Base-by-base conservation (phyloP, 2,329 filamentous ascomycete species). In the Metarhizium brunneum region DNA sequence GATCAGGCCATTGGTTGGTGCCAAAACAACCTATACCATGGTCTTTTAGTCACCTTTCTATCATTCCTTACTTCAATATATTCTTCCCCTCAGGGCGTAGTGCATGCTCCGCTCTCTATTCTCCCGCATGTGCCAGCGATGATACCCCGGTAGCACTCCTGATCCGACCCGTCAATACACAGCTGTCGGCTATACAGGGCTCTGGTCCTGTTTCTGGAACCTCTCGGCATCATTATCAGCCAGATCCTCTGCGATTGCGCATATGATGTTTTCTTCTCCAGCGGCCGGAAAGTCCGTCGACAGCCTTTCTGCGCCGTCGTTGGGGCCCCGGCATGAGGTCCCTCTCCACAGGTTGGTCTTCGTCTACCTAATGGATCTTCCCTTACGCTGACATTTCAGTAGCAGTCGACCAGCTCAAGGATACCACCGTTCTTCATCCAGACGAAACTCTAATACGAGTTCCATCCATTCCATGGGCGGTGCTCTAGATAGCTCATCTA, bases 381-480 rank as follows among this genome's bases (percentile, higher is more conserved):
- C 45, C 43, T 16, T 43, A 53, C 54, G 56, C 62, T 66, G 55
- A 69, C 58, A 57, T 60, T 63, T 54, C 57, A 56, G 66, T 64
- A 71, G 45, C 63, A 63, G 60, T 52, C 75, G 79, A 57, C 74
- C 76, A 59, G 71, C 68, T 55, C 76, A 78, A 59, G 72, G 65
- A 65, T 64, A 73, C 60, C 65, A 78, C 60, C 79, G 80, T 63
- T 65, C 73, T 13, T 66, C 67, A 14, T 76, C 81, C 50, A 79
- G 92, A 67, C 82, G 91, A 70, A 88, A 84, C 59, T 97, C 94
- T 54, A 88, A 85, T 30, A 86, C 92, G 48, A 95, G 91, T 76
- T 96, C 92, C 25, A 83, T 92, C 63, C 84, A 86, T 67, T 96
- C 92, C 36, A 84, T 95, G 67, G 91, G 91, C 58, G 90, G 90